These are phyloP conservation scores for Avena sativa DNA, from an alignment of 176 grass and related monocot genomes.

Conservation along the genomic window DNA sequence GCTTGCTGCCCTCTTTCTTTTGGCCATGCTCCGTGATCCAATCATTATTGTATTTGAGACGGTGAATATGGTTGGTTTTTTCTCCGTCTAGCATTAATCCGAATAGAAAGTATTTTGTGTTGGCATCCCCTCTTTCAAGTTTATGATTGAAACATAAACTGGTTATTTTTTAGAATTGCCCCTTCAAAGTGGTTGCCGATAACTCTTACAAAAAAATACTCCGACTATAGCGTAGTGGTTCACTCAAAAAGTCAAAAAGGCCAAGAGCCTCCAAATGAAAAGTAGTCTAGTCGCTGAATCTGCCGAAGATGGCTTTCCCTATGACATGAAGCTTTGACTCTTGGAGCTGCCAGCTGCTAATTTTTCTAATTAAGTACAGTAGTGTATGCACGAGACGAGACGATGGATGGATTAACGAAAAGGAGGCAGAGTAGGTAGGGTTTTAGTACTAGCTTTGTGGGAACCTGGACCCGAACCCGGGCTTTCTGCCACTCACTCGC, in stretches of 20 bases:
- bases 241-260: neutral
- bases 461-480: constrained; percentile 23
- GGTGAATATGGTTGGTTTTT: too few relatives aligned
- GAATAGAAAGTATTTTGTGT: too few relatives aligned
- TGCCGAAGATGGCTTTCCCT: neutral
- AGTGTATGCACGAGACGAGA: neutral
- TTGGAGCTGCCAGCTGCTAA: neutral
- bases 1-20: too few relatives aligned
- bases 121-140: too few relatives aligned
- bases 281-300: neutral
- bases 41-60: too few relatives aligned
- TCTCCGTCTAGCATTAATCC: too few relatives aligned
- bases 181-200: too few relatives aligned
- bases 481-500: constrained; percentile 30
- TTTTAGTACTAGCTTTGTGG: neutral
- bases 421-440: constrained; percentile 14
- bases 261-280: neutral
- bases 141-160: too few relatives aligned
- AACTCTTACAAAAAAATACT: neutral
- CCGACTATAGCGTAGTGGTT: neutral
- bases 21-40: too few relatives aligned
- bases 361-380: neutral
- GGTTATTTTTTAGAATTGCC: too few relatives aligned
- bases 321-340: constrained; percentile 12
- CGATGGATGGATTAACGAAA: neutral